Base-by-base conservation (phyloP, 208 protist genomes). In the Trypanosoma theileri region DNA sequence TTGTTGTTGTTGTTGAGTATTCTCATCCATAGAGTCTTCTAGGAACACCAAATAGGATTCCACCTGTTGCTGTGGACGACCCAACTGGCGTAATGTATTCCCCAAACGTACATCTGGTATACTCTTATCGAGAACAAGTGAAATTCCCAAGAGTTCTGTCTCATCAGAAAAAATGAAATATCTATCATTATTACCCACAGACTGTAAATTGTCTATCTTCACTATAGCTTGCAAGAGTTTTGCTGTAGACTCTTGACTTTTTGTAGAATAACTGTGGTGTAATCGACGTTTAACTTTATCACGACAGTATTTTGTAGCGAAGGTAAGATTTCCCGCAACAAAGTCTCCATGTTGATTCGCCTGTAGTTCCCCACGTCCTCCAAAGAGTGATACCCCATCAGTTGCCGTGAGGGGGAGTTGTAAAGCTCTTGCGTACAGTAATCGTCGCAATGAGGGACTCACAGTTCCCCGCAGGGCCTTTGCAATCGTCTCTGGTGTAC, bases 161-260 rank as follows among this genome's bases (percentile, higher is more conserved):
- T 96, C 88, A 45, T 96, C 91, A 17, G 73, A 55, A 69, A 88
- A 92, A 16, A 92, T 82, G 65, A 96, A 96, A 77, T 93, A 96
- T 48, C 76, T 85, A 69, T 96, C 91, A 71, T 81, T 91, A 70
- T 96, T 80, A 11, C 87, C 88, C 13, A 91, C 82, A 48, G 55
- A 74, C 22, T 76, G 67, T 19, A 67, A 16, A 62, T 84, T 78
- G 70, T 95, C 90, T 8, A 79, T 64, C 40, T 69, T 69, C 24
- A 81, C 56, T 6, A 90, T 59, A 8, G 77, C 63, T 70, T 95
- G 90, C 66, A 95, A 65, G 50, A 84, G 53, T 68, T 66, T 76
- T 40, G 79, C 79, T 9, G 70, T 73, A 0, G 66, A 46, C 70
- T 88, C 82, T 51, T 86, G 72, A 53, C 77, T 71, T 19, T 60